Evolutionary conservation across 257 asterid genomes (phyloP), one percentile per base, ranked within the genome.

Genomic region (Przewalskia tangutica): DNA sequence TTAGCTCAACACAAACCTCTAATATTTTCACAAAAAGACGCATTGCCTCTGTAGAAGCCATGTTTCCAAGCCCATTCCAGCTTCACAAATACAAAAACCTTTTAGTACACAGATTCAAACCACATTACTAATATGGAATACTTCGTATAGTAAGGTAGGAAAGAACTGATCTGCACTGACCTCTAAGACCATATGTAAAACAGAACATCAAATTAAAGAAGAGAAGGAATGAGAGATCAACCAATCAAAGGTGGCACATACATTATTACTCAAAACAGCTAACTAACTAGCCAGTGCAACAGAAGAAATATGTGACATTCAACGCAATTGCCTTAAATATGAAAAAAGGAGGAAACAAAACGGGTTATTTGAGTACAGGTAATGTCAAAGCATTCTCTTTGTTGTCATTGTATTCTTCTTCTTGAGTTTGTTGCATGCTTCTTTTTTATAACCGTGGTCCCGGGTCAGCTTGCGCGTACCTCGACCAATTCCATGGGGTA

Each of bases 31-130:
- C 98, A 89, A 95, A 95, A 54, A 95, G 96, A 77, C 99, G 98
- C 99, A 95, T 95, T 73, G 99, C 99, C 89, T 95, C 98, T 12
- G 94, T 89, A 66, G 97, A 88, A 65, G 89, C 91, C 98, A 95
- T 92, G 87, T 90, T 92, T 82, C 96, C 98, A 81, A 95, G 95
- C 83, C 91, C 97, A 85, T 88, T 89, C 99, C 99, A 95, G 89
- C 99, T 95, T 89, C 86, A 82, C 70, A 77, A 83, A 82, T 65
- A 80, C 40, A 48, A 81, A 78, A 82, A 48, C 42, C 62, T 14
- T 40, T 63, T 46, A 50, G 40, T 5, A 81, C 79, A 48, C 60
- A 48, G 56, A 55, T 55, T 73, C 60, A 73, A 48, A 20, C 23
- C 79, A 48, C 60, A 73, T 20, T 17, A 73, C 79, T 11, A 34